Percentiles rank a stretch among this genome's conserved stretches.
Evolutionary conservation across 23 red algal species (phyloP).

Genomic region (Gracilaria vermiculophylla): DNA sequence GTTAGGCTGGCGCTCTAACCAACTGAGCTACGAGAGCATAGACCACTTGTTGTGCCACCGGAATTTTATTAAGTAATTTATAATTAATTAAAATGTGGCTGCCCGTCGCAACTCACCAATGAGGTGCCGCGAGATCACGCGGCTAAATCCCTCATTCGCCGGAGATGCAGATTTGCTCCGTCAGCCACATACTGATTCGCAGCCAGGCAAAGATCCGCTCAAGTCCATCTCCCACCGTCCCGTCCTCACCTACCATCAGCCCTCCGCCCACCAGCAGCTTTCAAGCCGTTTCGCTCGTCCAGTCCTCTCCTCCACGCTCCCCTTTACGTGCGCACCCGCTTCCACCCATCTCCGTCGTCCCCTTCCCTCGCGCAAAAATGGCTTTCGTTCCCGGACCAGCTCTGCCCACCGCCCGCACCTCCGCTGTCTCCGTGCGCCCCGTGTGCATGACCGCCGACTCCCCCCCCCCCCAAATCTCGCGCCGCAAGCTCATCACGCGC

Average conservation of each 20-base stretch:
- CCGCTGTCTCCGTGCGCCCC: neutral
- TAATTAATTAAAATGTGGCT: no score
- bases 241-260: neutral
- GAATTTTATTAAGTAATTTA: no score
- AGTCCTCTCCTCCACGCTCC: neutral
- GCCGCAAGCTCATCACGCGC: conserved; percentile 25
- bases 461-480: neutral
- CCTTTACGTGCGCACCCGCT: neutral
- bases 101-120: neutral
- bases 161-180: neutral
- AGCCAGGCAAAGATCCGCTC: neutral
- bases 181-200: neutral
- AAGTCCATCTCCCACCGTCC: neutral
- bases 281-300: no score
- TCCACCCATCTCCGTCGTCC: neutral
- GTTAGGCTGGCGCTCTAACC: conserved; percentile 94
- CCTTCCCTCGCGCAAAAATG: neutral
- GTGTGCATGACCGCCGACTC: conserved; percentile 25
- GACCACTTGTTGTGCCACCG: no score
- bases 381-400: conserved; percentile 59
- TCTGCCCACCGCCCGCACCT: conserved; percentile 25
- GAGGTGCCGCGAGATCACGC: conserved; percentile 15
- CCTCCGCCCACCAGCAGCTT: neutral
- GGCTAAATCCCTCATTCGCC: neutral
- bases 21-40: conserved; percentile 87